phyloP scores from a whole-genome alignment of 345 rosid genomes.

The Camelina neglecta region DNA sequence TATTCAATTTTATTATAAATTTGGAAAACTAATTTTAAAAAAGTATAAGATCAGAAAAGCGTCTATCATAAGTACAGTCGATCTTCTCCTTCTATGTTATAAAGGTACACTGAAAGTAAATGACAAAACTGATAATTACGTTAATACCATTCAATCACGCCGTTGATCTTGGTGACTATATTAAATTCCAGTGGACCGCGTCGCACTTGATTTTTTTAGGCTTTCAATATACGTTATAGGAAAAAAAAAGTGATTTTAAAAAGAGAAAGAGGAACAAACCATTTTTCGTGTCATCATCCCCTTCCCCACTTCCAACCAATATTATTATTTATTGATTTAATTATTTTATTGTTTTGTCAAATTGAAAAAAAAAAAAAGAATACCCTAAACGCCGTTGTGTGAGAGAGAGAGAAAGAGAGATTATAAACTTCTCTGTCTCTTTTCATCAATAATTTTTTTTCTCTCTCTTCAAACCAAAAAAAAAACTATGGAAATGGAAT shows the following conservation, averaged over 20 bases:
- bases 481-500: conserved; percentile 36
- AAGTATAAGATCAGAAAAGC: conserved; percentile 36
- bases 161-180: conserved; percentile 29
- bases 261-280: conserved; percentile 23
- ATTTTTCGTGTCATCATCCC: conserved; percentile 36
- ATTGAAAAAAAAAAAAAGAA: conserved; percentile 5
- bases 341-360: background rate
- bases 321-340: background rate
- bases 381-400: conserved; percentile 44
- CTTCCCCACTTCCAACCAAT: conserved; percentile 51
- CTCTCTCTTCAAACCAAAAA: conserved; percentile 29
- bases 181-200: conserved; percentile 10
- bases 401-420: conserved; percentile 35
- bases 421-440: conserved; percentile 34
- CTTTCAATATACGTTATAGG: conserved; percentile 35
- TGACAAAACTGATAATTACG: background rate
- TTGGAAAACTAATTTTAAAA: conserved; percentile 7
- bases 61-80: conserved; percentile 45
- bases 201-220: background rate
- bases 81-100: conserved; percentile 31
- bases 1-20: background rate
- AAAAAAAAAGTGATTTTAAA: conserved; percentile 27
- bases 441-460: conserved; percentile 27
- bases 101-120: background rate
- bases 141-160: conserved; percentile 10